Conservation (phyloP, 306 rosid species). For the Fragaria iinumae region DNA sequence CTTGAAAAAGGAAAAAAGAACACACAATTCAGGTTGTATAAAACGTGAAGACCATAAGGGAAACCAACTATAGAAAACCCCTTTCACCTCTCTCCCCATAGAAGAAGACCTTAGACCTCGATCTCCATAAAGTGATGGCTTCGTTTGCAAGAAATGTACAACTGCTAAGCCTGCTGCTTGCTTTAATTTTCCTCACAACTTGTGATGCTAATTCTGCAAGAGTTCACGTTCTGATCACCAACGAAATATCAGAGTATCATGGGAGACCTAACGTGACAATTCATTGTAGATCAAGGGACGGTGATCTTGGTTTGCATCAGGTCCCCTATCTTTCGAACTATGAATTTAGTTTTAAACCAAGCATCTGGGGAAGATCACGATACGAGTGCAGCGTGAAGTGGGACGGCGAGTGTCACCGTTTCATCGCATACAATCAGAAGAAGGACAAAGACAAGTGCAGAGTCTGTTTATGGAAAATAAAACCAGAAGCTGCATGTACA, state of each 20-base stretch:
- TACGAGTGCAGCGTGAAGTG: not conserved
- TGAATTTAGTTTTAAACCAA: not conserved
- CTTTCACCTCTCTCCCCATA: not conserved
- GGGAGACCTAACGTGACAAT: not conserved
- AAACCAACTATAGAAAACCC: not conserved
- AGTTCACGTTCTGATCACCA: not conserved
- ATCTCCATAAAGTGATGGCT: not conserved
- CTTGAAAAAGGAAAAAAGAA: no score
- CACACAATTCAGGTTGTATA: not conserved
- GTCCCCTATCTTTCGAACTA: not conserved
- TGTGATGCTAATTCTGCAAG: not conserved
- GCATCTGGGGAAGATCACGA: not conserved
- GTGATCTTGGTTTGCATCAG: not conserved
- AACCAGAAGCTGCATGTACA: not conserved
- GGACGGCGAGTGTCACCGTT: not conserved
- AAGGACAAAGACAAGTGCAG: slow-evolving; percentile 1
- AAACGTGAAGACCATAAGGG: not conserved
- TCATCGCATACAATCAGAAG: not conserved
- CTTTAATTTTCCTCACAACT: not conserved
- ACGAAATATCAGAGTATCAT: not conserved
- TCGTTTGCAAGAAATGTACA: not conserved
- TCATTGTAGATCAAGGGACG: slow-evolving; percentile 7
- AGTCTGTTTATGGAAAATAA: not conserved
- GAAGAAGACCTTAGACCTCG: not conserved
- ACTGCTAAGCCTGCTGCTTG: not conserved